A percentile compares a stretch with the other conserved stretches of the same genome.
Conservation (phyloP, 805 yeast genomes). For the Starmerella riodocensis region DNA sequence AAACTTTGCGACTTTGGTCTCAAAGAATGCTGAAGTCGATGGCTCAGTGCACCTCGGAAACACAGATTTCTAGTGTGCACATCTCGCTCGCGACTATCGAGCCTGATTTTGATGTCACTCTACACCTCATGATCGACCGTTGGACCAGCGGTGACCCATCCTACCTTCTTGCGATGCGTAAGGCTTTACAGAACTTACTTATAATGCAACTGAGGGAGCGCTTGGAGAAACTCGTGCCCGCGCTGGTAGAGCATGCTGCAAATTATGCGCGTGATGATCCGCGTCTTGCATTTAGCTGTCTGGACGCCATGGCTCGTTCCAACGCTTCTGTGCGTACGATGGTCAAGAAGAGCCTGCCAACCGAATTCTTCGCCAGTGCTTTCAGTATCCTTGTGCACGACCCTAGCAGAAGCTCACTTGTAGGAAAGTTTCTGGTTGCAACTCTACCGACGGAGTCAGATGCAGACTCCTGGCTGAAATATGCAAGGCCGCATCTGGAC, state of each 20-base stretch:
- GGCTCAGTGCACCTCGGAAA: too few relatives aligned
- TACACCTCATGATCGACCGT: conserved; percentile 3
- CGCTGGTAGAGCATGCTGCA: conserved; percentile 2
- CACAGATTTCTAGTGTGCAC: not conserved
- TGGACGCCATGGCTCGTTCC: conserved; percentile 10
- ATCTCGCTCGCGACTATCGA: not conserved
- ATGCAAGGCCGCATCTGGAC: not conserved
- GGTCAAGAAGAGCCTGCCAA: not conserved
- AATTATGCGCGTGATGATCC: conserved; percentile 3
- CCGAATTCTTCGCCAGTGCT: conserved; percentile 3
- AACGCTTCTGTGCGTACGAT: not conserved
- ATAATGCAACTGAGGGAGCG: not conserved
- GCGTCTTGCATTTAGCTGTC: conserved; percentile 8
- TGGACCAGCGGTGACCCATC: conserved; percentile 16
- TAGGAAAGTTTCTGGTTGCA: conserved; percentile 14
- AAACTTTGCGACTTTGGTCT: conserved; percentile 8
- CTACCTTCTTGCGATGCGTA: conserved; percentile 4
- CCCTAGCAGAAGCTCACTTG: conserved; percentile 3
- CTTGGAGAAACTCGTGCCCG: not conserved
- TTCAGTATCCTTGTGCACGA: conserved; percentile 4
- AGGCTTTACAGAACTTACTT: conserved; percentile 2
- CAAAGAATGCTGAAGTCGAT: not conserved
- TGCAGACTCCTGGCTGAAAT: conserved; percentile 8
- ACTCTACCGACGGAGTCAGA: conserved; percentile 2
- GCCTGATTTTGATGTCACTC: not conserved